phyloP scores from a whole-genome alignment of 306 rosid species.

The Fragaria vesca region DNA sequence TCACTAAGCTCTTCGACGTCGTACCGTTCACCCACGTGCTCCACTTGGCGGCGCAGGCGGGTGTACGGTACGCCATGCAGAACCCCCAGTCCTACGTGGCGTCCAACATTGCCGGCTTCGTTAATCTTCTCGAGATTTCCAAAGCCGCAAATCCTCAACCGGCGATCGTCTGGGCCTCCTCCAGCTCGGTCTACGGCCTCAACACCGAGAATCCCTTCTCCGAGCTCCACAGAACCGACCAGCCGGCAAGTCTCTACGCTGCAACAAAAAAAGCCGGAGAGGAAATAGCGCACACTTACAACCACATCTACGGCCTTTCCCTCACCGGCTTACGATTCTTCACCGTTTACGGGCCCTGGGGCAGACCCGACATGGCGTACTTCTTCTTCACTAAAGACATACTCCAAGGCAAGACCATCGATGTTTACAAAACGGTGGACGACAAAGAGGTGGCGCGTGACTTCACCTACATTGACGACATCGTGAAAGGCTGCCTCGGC shows the following conservation, averaged over 20 bases:
- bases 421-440: slow-evolving; percentile 59
- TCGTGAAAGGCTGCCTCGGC: slow-evolving; percentile 72
- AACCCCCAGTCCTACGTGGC: slow-evolving; percentile 76
- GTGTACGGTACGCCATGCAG: slow-evolving; percentile 94
- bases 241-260: slow-evolving; percentile 88
- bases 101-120: slow-evolving; percentile 89
- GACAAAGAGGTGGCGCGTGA: slow-evolving; percentile 96
- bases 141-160: slow-evolving; percentile 78
- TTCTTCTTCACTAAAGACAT: slow-evolving; percentile 86
- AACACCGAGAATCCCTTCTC: slow-evolving; percentile 78
- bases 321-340: slow-evolving; percentile 79
- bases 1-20: slow-evolving; percentile 73
- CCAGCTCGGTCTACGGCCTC: slow-evolving; percentile 82
- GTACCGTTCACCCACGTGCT: slow-evolving; percentile 83
- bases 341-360: slow-evolving; percentile 95
- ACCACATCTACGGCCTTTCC: slow-evolving; percentile 80
- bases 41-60: slow-evolving; percentile 91
- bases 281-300: slow-evolving; percentile 83
- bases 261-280: slow-evolving; percentile 93
- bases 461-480: slow-evolving; percentile 83
- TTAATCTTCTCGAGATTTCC: slow-evolving; percentile 71
- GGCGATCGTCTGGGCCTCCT: slow-evolving; percentile 82
- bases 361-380: slow-evolving; percentile 92
- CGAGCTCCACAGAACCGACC: slow-evolving; percentile 70
- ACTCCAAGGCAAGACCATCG: slow-evolving; percentile 63